phyloP scores from a whole-genome alignment of 2,329 filamentous ascomycete species.

The Aspergillus ibericus region DNA sequence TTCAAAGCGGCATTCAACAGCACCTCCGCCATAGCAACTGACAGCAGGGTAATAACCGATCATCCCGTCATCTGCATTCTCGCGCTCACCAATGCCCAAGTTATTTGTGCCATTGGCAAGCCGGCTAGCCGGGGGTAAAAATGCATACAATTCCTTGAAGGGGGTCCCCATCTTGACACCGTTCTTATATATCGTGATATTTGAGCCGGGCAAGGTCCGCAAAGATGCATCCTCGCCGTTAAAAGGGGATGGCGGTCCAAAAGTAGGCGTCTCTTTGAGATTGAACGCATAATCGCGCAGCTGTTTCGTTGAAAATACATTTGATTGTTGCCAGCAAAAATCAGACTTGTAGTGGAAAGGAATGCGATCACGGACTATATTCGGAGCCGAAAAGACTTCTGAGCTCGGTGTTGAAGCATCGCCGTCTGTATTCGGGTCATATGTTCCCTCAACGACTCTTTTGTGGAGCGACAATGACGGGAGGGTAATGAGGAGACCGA shows the following conservation, averaged over 20 bases:
- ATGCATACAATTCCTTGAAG: conserved; percentile 84
- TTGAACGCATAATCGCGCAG: conserved; percentile 68
- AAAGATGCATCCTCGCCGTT: conserved; percentile 73
- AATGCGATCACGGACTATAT: conserved; percentile 92
- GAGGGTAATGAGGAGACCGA: conserved; percentile 88
- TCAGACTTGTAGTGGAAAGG: conserved; percentile 92
- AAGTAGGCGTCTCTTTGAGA: conserved; percentile 46
- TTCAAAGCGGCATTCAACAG: conserved; percentile 91
- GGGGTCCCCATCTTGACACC: conserved; percentile 81
- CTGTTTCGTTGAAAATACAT: conserved; percentile 73
- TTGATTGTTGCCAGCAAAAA: conserved; percentile 77
- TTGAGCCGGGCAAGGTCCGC: conserved; percentile 80
- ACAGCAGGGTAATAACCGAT: conserved; percentile 94
- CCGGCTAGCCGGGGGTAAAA: conserved; percentile 81
- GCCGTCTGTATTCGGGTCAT: conserved; percentile 78
- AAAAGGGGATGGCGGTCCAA: conserved; percentile 54
- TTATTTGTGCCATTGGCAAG: conserved; percentile 46
- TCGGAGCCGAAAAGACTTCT: conserved; percentile 60
- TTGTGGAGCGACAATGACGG: conserved; percentile 82
- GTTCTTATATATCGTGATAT: conserved; percentile 91
- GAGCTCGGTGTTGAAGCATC: conserved; percentile 28
- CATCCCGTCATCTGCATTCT: conserved; percentile 90
- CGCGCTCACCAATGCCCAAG: conserved; percentile 65
- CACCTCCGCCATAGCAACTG: conserved; percentile 86
- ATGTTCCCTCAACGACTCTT: conserved; percentile 82